Evolutionary conservation across 108 stramenopile genomes (phyloP), one percentile per base, ranked within the genome.

Genomic region (Ochromonas danica): DNA sequence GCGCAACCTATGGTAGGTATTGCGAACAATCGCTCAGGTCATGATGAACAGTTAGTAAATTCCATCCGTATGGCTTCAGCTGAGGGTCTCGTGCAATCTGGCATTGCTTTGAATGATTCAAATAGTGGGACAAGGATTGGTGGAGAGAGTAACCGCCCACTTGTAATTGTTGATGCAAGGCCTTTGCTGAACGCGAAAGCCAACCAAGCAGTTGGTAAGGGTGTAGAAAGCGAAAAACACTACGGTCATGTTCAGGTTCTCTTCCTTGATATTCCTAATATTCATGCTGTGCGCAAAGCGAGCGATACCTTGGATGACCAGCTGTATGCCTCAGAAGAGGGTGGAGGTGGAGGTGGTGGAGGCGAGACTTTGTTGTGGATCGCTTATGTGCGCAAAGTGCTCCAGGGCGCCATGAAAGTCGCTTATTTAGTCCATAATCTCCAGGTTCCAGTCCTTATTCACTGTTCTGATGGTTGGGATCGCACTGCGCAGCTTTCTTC

Each of bases 391-490:
- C 27, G 61, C n/a, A 78, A 82, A 31, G 80, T 89, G 0, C 42
- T 89, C 62, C 45, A 42, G 27, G 88, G 85, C 30, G 61, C 83
- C 17, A 63, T 81, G 33, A 71, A 81, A 57, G 80, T 84, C 30
- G 80, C 80, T 0, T 22, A 51, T 51, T 51, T 51, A 51, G 22
- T 51, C 6, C 38, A 51, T 0, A 27, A n/a, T 1, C 41, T 88
- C 22, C 62, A 77, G 14, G 51, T 42, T 0, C 74, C 87, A 43
- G 83, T 88, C 61, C 65, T 89, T 1, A 86, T 88, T 36, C 88
- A 89, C 72, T 90, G 89, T 83, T 86, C 85, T 39, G 89, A 90
- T 42, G 89, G 89, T 43, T 90, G 89, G 89, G 89, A 90, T 71
- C 82, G 89, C 17, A 90, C 89, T 0, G 85, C 88, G 0, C 88